Evolutionary conservation across 2,329 filamentous ascomycete genomes (phyloP).

Genomic region (Chaetomiaceae sp.): DNA sequence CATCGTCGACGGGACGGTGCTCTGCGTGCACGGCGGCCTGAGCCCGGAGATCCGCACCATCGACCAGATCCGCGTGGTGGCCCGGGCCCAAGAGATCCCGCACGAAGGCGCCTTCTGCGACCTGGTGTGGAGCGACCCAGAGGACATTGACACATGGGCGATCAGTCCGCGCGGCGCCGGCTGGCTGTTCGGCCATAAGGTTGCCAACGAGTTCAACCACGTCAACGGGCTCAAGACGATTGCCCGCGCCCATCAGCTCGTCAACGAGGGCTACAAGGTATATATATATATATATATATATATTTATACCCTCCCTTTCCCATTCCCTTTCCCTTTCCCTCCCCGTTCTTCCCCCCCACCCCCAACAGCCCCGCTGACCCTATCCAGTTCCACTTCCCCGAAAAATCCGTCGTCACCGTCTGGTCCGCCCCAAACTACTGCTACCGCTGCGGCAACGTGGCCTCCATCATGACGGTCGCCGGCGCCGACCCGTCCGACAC

Average conservation of each 20-base stretch:
- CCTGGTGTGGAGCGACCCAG: slow-evolving; percentile 95
- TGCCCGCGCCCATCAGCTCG: slow-evolving; percentile 92
- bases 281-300: no score
- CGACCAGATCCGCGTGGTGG: slow-evolving; percentile 98
- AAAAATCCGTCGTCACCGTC: slow-evolving; percentile 94
- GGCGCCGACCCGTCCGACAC: slow-evolving; percentile 47
- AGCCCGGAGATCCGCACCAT: slow-evolving; percentile 93
- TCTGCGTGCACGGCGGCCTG: slow-evolving; percentile 92
- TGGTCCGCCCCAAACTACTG: slow-evolving; percentile 98
- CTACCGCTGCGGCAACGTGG: slow-evolving; percentile 92
- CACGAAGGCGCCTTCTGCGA: slow-evolving; percentile 99
- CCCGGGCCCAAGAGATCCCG: slow-evolving; percentile 94
- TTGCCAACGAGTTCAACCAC: slow-evolving; percentile 95
- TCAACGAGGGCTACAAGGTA: slow-evolving; percentile 98
- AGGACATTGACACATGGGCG: slow-evolving; percentile 95
- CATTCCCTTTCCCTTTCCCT: background rate
- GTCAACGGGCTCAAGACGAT: slow-evolving; percentile 97
- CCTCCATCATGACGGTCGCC: slow-evolving; percentile 84
- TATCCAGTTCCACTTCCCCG: slow-evolving; percentile 78
- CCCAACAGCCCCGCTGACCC: background rate
- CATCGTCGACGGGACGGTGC: slow-evolving; percentile 96
- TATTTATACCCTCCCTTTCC: slow-evolving; percentile 35
- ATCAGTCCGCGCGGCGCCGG: slow-evolving; percentile 93
- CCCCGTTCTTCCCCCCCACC: background rate
- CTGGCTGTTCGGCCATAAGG: slow-evolving; percentile 95